Conservation (phyloP, 352 stramenopile genomes). For the Globisporangium solare region DNA sequence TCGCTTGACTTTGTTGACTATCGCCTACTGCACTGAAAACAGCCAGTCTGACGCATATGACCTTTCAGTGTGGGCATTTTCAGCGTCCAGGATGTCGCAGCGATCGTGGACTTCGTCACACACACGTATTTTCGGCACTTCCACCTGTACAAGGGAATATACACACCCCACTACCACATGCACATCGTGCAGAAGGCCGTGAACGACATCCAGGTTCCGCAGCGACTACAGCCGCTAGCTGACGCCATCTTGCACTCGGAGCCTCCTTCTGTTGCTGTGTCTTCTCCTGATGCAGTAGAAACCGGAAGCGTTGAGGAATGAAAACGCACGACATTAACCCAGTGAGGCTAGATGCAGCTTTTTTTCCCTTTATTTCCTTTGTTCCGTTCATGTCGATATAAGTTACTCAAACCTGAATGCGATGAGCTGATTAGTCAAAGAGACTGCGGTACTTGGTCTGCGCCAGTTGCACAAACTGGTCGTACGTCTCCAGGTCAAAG, state of each 20-base stretch:
- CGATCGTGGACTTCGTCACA: constrained; percentile 69
- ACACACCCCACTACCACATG: constrained; percentile 55
- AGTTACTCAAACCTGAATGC: constrained; percentile 5
- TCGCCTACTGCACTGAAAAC: neutral
- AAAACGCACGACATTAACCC: neutral
- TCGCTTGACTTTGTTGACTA: neutral
- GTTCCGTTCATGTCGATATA: constrained; percentile 5
- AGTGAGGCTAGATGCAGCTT: neutral
- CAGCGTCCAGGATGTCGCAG: constrained; percentile 34
- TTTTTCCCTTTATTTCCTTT: constrained; percentile 1
- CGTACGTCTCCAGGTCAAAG: constrained; percentile 79
- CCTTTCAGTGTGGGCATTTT: constrained; percentile 55
- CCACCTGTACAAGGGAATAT: constrained; percentile 77
- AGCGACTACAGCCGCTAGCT: constrained; percentile 25
- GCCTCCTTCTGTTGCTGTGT: neutral
- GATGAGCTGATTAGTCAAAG: constrained; percentile 43
- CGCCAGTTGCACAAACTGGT: constrained; percentile 74
- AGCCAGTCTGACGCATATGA: constrained; percentile 2
- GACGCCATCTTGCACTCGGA: constrained; percentile 35
- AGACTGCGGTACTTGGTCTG: constrained; percentile 67
- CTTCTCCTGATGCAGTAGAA: constrained; percentile 10
- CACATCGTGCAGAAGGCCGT: constrained; percentile 42
- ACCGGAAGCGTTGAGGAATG: neutral
- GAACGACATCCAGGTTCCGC: constrained; percentile 42
- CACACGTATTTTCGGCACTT: constrained; percentile 82